Evolutionary conservation across 106 monocot genomes (phyloP).

Genomic region (Dendrobium nobile): DNA sequence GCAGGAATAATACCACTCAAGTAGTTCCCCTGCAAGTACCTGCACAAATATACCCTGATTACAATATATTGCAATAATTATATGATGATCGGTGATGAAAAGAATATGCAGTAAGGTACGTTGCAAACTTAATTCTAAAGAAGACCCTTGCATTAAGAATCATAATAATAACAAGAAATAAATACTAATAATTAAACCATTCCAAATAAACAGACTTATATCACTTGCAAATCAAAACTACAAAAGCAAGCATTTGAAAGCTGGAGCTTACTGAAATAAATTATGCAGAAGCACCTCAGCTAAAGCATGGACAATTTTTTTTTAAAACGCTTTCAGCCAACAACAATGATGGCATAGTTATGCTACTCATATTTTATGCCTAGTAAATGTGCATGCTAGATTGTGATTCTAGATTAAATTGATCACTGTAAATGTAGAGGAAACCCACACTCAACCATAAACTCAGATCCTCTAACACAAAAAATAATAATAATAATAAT

Average conservation of each 20-base stretch:
- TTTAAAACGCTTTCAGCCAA: not conserved
- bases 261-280: not conserved
- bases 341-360: not conserved
- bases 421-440: not conserved
- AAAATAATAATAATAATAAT: not conserved
- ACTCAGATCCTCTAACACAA: not conserved
- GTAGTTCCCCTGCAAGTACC: conserved; percentile 89
- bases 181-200: not conserved
- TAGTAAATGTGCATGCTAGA: not conserved
- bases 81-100: not conserved
- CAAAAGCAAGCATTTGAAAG: not conserved
- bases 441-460: not conserved
- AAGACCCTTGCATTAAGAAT: not conserved
- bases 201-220: not conserved
- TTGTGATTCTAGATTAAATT: not conserved
- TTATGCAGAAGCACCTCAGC: not conserved
- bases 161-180: not conserved
- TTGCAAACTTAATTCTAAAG: not conserved
- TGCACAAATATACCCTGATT: conserved; percentile 16
- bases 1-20: conserved; percentile 77
- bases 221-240: not conserved
- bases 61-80: conserved; percentile 2
- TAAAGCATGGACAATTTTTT: not conserved
- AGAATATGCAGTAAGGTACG: not conserved
- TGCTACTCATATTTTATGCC: not conserved